These are phyloP conservation scores for Wickerhamomyces ciferrii DNA, from an alignment of 805 yeast species.

Conservation along the genomic window DNA sequence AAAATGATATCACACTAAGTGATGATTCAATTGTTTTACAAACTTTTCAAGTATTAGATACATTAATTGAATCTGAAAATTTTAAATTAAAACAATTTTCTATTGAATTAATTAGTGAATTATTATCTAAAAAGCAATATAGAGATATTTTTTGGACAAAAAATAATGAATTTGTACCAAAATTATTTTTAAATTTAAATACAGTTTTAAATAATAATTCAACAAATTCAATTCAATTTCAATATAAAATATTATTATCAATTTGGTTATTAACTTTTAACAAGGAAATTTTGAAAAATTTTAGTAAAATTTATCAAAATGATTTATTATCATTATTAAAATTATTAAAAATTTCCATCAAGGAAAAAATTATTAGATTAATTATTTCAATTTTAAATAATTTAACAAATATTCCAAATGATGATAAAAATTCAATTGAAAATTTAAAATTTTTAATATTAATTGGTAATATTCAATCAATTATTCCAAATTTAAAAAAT, in stretches of 20 bases:
- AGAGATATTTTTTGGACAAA: constrained; percentile 46
- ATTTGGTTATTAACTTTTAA: constrained; percentile 86
- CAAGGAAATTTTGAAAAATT: constrained; percentile 38
- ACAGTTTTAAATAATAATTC: constrained; percentile 26
- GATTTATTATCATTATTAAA: constrained; percentile 37
- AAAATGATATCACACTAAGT: constrained; percentile 19
- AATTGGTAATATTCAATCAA: constrained; percentile 69
- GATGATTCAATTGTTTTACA: constrained; percentile 21
- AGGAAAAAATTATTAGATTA: constrained; percentile 86
- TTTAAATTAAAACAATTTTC: constrained; percentile 53
- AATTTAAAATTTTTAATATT: constrained; percentile 63
- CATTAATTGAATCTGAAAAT: constrained; percentile 28
- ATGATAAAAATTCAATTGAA: constrained; percentile 31
- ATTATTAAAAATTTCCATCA: constrained; percentile 75
- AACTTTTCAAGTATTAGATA: constrained; percentile 9
- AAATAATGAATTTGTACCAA: constrained; percentile 39
- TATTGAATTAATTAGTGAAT: constrained; percentile 59
- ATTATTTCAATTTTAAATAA: constrained; percentile 72
- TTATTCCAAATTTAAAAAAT: constrained; percentile 64
- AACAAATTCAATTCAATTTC: constrained; percentile 52
- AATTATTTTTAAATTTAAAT: constrained; percentile 41
- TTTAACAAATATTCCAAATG: constrained; percentile 36
- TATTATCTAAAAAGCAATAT: constrained; percentile 48
- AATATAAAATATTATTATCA: constrained; percentile 71
- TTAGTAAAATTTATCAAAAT: constrained; percentile 51